phyloP scores from a whole-genome alignment of 2,329 filamentous ascomycete genomes.

The Paecilomyces fulvus region DNA sequence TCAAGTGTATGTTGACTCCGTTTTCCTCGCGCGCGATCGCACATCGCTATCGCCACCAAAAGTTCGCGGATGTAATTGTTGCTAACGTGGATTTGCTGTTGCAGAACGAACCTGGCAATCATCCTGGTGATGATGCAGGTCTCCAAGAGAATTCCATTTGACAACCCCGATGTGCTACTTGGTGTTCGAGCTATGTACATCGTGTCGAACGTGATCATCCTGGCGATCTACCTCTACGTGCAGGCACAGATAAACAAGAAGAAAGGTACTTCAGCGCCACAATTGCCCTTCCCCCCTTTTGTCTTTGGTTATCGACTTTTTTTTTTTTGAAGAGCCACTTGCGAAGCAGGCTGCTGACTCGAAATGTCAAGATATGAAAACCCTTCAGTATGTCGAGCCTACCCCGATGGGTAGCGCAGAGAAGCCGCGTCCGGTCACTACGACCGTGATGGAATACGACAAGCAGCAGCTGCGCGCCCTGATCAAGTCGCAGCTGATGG shows the following conservation, averaged over 20 bases:
- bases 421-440: slow-evolving; percentile 92
- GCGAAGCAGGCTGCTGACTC: background rate
- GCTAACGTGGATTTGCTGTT: slow-evolving; percentile 10
- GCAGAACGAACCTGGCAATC: slow-evolving; percentile 84
- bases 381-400: slow-evolving; percentile 97
- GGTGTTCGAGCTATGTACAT: slow-evolving; percentile 58
- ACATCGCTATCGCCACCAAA: background rate
- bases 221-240: slow-evolving; percentile 75
- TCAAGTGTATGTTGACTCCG: slow-evolving; percentile 48
- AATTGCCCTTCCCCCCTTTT: background rate
- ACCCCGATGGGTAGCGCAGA: slow-evolving; percentile 86
- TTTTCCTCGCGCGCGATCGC: background rate
- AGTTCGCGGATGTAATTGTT: background rate
- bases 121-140: slow-evolving; percentile 98
- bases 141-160: slow-evolving; percentile 89
- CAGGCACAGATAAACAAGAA: slow-evolving; percentile 85
- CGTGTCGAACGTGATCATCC: slow-evolving; percentile 72
- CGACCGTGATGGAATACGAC: slow-evolving; percentile 94
- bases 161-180: slow-evolving; percentile 66
- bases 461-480: slow-evolving; percentile 71
- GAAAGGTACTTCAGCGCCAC: slow-evolving; percentile 61
- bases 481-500: slow-evolving; percentile 90
- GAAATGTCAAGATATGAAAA: slow-evolving; percentile 67
- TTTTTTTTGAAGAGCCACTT: background rate
- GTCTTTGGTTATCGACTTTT: background rate